These are phyloP conservation scores for Lecanoromycetidae sp. DNA, from an alignment of 2,329 filamentous ascomycete species.

Conservation along the genomic window DNA sequence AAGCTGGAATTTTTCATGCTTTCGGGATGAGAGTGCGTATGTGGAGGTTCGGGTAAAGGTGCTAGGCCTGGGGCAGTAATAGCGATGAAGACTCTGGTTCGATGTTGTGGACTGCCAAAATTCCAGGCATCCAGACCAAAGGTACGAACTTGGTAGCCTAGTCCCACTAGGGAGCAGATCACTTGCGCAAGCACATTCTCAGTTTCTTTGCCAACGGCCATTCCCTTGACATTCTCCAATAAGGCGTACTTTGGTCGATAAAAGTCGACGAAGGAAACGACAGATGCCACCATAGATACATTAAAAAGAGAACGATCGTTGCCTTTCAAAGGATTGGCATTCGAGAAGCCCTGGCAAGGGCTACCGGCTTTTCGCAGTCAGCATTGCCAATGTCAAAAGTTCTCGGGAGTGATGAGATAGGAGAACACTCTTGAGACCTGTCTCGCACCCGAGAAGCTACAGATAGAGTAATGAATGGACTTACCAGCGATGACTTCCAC, in stretches of 20 bases:
- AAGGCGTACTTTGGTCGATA: slow-evolving; percentile 64
- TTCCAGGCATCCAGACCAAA: slow-evolving; percentile 58
- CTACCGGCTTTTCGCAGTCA: no score
- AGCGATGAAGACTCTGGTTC: slow-evolving; percentile 57
- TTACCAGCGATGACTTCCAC: slow-evolving; percentile 60
- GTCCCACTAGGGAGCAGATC: slow-evolving; percentile 57
- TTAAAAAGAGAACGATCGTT: slow-evolving; percentile 51
- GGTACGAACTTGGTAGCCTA: slow-evolving; percentile 65
- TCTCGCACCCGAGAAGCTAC: no score
- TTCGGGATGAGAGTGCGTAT: slow-evolving; percentile 51
- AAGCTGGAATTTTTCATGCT: slow-evolving; percentile 29
- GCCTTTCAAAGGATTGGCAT: slow-evolving; percentile 46
- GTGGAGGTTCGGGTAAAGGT: slow-evolving; percentile 43
- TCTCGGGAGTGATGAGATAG: no score
- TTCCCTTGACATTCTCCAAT: slow-evolving; percentile 63
- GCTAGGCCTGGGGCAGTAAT: slow-evolving; percentile 55
- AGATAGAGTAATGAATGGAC: no score
- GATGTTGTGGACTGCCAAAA: slow-evolving; percentile 52
- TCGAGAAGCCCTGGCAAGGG: slow-evolving; percentile 66
- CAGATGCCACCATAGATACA: slow-evolving; percentile 64
- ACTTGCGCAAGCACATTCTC: slow-evolving; percentile 63
- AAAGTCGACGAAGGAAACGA: slow-evolving; percentile 61
- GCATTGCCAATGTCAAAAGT: no score
- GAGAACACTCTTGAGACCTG: no score
- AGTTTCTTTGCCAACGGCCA: slow-evolving; percentile 42